A percentile compares a stretch with the other conserved stretches of the same genome.
phyloP scores from a whole-genome alignment of 352 stramenopile genomes.

The Pythium brassicae region DNA sequence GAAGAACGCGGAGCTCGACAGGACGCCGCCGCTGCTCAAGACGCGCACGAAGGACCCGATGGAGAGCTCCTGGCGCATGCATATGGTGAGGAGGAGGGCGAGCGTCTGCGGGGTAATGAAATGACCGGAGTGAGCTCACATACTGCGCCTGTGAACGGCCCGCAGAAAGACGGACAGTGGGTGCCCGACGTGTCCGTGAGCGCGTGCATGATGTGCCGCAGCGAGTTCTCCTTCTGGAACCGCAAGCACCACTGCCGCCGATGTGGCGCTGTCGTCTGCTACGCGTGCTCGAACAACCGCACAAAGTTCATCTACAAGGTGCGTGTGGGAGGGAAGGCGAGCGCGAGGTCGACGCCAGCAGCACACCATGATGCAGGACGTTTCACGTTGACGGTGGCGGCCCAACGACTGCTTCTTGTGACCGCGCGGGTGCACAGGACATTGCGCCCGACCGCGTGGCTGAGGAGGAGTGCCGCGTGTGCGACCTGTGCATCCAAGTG shows the following conservation, averaged over 20 bases:
- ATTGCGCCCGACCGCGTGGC: conserved; percentile 54
- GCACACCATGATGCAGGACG: no score
- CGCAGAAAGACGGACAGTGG: conserved; percentile 79
- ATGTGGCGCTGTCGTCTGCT: conserved; percentile 81
- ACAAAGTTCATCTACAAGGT: conserved; percentile 87
- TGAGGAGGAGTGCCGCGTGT: conserved; percentile 71
- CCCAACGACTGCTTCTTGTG: no score
- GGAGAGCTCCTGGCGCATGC: conserved; percentile 80
- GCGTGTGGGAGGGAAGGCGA: neutral
- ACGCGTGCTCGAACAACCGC: conserved; percentile 69
- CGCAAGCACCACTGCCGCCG: conserved; percentile 86
- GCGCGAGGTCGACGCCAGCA: neutral
- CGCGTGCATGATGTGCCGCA: conserved; percentile 80
- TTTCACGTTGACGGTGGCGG: no score
- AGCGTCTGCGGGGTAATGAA: neutral
- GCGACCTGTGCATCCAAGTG: conserved; percentile 76
- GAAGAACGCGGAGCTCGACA: conserved; percentile 15
- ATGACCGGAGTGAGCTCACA: conserved; percentile 2
- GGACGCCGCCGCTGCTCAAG: conserved; percentile 50
- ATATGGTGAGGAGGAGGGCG: conserved; percentile 51
- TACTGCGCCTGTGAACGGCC: neutral
- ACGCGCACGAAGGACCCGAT: conserved; percentile 80
- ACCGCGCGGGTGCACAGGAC: conserved; percentile 27
- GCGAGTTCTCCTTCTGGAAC: conserved; percentile 83
- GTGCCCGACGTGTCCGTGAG: conserved; percentile 74